Evolutionary conservation across 345 rosid genomes (phyloP).

Genomic region (Eucalyptus regnans): DNA sequence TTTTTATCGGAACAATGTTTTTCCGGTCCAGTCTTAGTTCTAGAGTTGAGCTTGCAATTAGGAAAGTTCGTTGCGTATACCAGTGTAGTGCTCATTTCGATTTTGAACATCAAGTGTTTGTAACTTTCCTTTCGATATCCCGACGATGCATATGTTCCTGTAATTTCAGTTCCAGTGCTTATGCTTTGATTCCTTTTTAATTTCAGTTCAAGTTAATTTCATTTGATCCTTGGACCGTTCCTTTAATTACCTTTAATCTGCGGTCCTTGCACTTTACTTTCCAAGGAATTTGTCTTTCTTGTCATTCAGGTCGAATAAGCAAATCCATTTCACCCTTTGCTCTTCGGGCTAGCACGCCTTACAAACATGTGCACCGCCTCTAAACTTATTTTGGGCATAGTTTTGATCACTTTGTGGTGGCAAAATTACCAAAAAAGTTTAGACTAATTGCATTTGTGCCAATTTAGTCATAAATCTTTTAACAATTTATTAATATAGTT

Average conservation of each 20-base stretch:
- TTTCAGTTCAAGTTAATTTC: background rate
- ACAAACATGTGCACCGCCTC: background rate
- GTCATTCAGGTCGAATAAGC: background rate
- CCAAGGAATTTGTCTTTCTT: background rate
- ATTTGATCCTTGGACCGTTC: background rate
- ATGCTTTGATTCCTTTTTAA: background rate
- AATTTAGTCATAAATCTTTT: too few species aligned
- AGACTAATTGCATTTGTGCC: rapidly evolving
- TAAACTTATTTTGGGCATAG: background rate
- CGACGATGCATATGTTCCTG: background rate
- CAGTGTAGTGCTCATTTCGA: background rate
- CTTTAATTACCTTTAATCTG: background rate
- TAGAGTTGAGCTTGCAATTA: background rate
- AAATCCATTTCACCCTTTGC: background rate
- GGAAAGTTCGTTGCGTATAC: background rate
- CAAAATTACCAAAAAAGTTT: too few species aligned
- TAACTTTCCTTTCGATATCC: background rate
- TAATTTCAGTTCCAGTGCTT: background rate
- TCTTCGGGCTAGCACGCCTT: background rate
- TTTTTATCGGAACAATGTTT: too few species aligned
- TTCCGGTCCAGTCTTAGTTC: background rate
- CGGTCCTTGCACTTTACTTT: background rate
- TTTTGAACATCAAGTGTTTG: background rate
- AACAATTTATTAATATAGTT: too few species aligned
- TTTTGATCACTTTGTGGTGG: background rate